Evolutionary conservation across 768 basidiomycete species (phyloP), one percentile per base, ranked within the genome.

Genomic region (Leccinum disarticulatum): DNA sequence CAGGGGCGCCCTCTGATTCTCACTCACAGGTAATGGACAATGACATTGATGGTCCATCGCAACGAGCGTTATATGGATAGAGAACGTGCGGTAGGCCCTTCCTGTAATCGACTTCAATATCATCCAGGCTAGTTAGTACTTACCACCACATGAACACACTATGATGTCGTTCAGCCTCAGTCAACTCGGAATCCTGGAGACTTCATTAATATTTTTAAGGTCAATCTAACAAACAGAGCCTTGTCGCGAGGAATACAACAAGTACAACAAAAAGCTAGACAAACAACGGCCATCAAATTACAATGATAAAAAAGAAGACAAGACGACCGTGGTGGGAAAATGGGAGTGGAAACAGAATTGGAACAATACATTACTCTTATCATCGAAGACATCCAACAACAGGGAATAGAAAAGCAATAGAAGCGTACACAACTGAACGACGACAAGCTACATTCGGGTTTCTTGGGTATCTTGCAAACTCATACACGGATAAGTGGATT

Each of bases 371-470:
- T 52, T 59, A 54, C 52, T 19, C 57, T 63, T 55, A 9, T 30
- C 35, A 57, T 7, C 11, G 3, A 55, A 35, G 33, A n/a, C n/a
- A 17, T 54, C 6, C 27, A 64, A 65, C 61, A 67, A n/a, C 57
- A 54, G 10, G 43, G 31, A 46, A 61, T 48, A 66, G 25, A 19
- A 50, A 61, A 58, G 35, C 58, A 56, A 1, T 28, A 52, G 54
- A 13, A 61, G 48, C 52, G 19, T 69, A 66, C 65, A 68, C 56
- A 61, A 10, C 56, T 28, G 30, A 58, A 52, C 35, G 25, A 59
- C 38, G 43, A 69, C 61, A 58, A 63, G 50, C 54, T 68, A 70
- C 66, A 70, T 52, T 69, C 31, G 25, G 17, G 11, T 53, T 55
- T 27, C 52, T 35, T 49, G 43, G 48, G 68, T 62, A 61, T 63